Conservation (phyloP, 306 rosid species). For the Begonia masoniana region DNA sequence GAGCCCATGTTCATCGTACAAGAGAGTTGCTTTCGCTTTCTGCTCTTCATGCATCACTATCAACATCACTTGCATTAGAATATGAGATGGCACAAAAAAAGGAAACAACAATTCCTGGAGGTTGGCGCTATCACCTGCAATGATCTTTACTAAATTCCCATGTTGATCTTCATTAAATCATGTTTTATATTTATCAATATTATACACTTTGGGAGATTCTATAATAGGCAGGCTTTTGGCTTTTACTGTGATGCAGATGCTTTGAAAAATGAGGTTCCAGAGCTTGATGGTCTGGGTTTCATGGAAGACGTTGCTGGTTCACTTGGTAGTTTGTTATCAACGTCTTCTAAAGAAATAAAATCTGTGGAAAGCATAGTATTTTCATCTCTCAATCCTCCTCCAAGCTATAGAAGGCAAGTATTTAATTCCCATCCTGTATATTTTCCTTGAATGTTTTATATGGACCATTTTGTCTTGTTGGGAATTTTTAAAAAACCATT, state of each 20-base stretch:
- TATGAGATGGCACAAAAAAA: constrained; percentile 59
- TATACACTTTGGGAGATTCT: constrained; percentile 3
- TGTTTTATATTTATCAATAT: not conserved
- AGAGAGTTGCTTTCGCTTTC: constrained; percentile 91
- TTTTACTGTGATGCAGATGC: constrained; percentile 31
- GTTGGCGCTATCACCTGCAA: constrained; percentile 22
- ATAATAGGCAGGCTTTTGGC: constrained; percentile 15
- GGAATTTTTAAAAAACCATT: constrained; percentile 4
- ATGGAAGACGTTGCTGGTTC: constrained; percentile 96
- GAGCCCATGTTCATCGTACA: constrained; percentile 96
- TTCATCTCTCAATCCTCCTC: constrained; percentile 97
- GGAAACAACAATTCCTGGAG: constrained; percentile 55
- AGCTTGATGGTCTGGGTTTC: constrained; percentile 85
- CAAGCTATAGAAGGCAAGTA: constrained; percentile 79
- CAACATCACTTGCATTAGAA: constrained; percentile 94
- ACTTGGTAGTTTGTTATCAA: constrained; percentile 53
- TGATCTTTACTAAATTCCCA: not conserved
- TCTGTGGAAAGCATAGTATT: constrained; percentile 84
- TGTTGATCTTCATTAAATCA: too few species aligned
- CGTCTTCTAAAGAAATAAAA: constrained; percentile 63
- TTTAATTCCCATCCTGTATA: constrained; percentile 2
- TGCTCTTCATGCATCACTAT: constrained; percentile 75
- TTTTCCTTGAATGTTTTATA: constrained; percentile 5
- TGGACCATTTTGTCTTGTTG: not conserved
- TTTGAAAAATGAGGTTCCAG: constrained; percentile 54